Evolutionary conservation across 2,329 filamentous ascomycete species (phyloP), one percentile per base, ranked within the genome.

Genomic region (Fulvia fulva): DNA sequence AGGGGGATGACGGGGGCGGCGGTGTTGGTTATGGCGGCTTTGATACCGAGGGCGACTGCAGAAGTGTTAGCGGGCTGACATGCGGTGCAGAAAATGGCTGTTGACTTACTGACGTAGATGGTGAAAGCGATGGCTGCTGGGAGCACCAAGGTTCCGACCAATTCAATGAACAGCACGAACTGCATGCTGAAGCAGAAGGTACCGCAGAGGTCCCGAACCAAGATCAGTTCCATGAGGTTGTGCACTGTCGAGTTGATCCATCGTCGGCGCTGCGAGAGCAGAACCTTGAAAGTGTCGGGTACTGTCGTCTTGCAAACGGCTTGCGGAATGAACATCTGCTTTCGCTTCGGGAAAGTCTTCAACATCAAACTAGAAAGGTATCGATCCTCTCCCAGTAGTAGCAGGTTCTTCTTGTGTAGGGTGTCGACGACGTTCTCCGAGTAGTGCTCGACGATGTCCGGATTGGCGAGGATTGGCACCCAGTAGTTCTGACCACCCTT

Each of bases 131-230:
- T 97, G 65, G 95, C 95, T 49, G 94, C 95, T 2, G 94, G 94
- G 22, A 99, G 82, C 11, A 99, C 94, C 55, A 99, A 81, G 1
- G 95, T 99, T 68, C 94, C 94, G 56, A 97, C 83, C 56, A 99
- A 81, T 77, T 99, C 94, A 70, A 99, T 89, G 73, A 92, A 96
- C 63, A 99, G 88, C 64, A 99, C 88, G 73, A 99, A 99, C 77
- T 99, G 94, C 94, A 99, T 99, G 75, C 91, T 96, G 81, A 99
- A 99, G 81, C 95, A 99, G 80, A 99, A 99, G 2, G 94, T 99
- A 65, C 94, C 94, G 72, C 94, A 99, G 16, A 99, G 84, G 78
- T 99, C 94, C 64, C 92, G 86, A 46, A 99, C 95, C 32, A 99
- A 84, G 53, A 97, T 87, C 59, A 99, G 84, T 76, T 99, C 94